Evolutionary conservation across 2,329 filamentous ascomycete species (phyloP), one percentile per base, ranked within the genome.

Genomic region (Fusarium sp.): DNA sequence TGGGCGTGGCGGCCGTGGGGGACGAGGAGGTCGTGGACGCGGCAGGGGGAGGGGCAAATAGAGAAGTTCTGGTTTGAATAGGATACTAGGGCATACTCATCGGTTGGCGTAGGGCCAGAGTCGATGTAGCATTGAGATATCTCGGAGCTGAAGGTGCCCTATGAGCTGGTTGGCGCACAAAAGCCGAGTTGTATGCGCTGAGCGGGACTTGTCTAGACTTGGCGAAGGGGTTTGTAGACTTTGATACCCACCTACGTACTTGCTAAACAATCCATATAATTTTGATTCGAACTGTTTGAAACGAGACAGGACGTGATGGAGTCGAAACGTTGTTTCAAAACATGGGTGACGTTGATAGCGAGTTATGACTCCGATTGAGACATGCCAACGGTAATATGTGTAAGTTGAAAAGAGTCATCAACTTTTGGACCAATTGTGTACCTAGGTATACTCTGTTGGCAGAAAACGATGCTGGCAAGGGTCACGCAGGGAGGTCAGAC

Each of bases 1-100:
- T 17, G 62, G 59, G 17, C 63, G 75, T 41, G 73, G 71, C 40
- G 71, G 68, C 4, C 69, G 70, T 33, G 70, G 75, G 33, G 71
- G 75, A 27, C 65, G 75, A 32, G 72, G 73, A 43, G 71, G 75
- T 40, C 67, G 75, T 30, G 74, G 75, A 27, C 62, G 75, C 27
- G 75, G 76, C 19, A 71, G 74, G 71, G 71, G 75, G 8, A 71
- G 74, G 50, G 73, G 69, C 17, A 75, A 72, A 58, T 73, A 71
- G 53, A 55, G 55, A 53, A 55, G 37, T 58, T 27, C 3, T 47
- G n/a, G 39, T 51, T 51, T 53, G 41, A 39, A 40, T 30, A 44
- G 27, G 35, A 44, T 25, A 51, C 20, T 37, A 51, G 14, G 32
- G 22, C 33, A 23, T 30, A 59, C 27, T 27, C 25, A 44, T 54